phyloP scores from a whole-genome alignment of 2,329 filamentous ascomycete species.

The Talaromyces sp. region DNA sequence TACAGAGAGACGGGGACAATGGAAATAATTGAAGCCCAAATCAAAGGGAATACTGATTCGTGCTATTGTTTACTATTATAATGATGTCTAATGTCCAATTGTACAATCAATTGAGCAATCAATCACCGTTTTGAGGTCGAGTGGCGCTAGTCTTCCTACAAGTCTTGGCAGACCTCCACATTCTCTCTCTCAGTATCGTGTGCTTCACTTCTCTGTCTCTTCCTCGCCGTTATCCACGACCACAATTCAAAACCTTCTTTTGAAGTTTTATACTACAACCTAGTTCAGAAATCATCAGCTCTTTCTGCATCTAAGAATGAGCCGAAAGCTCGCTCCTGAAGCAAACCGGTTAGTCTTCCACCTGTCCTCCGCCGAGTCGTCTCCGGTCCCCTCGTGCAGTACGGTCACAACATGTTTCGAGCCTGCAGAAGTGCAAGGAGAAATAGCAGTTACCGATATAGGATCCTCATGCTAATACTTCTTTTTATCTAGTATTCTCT shows the following conservation, averaged over 20 bases:
- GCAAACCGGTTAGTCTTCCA: slow-evolving; percentile 76
- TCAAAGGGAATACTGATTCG: too few relatives aligned
- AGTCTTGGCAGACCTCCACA: slow-evolving; percentile 11
- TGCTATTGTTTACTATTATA: not conserved
- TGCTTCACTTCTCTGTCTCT: not conserved
- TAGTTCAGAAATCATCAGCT: not conserved
- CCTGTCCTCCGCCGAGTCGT: slow-evolving; percentile 23
- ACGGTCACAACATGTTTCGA: not conserved
- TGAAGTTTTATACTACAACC: not conserved
- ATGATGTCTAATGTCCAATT: not conserved
- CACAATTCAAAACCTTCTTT: not conserved
- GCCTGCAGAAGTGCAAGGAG: not conserved
- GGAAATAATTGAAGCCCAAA: not conserved
- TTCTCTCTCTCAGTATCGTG: not conserved
- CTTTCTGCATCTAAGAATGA: slow-evolving; percentile 34
- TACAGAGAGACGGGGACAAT: not conserved
- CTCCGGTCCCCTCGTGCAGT: slow-evolving; percentile 12
- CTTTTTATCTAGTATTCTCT: slow-evolving; percentile 71
- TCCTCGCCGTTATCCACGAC: not conserved
- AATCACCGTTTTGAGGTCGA: not conserved
- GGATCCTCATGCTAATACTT: not conserved
- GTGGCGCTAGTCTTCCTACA: slow-evolving; percentile 9
- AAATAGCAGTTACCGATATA: not conserved
- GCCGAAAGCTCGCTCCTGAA: slow-evolving; percentile 90
- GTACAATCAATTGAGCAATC: not conserved